Percentiles rank a stretch among this genome's conserved stretches.
Evolutionary conservation across 2,329 filamentous ascomycete species (phyloP).

Genomic region (Stemphylium vesicarium): DNA sequence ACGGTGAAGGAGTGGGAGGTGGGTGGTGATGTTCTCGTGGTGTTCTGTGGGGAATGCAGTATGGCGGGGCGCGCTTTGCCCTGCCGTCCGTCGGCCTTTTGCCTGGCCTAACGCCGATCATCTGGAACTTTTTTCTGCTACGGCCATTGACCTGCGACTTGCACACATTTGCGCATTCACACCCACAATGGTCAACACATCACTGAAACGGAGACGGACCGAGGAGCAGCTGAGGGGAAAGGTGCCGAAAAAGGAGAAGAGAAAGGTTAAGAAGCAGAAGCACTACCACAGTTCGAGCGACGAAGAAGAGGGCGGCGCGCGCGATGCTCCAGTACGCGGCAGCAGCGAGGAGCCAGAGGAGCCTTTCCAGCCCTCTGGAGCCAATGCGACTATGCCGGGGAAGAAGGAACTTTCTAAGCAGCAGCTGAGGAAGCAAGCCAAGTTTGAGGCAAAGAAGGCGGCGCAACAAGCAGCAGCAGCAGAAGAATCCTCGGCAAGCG

Average conservation of each 20-base stretch:
- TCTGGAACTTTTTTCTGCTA: slow-evolving; percentile 32
- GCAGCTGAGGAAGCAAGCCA: slow-evolving; percentile 26
- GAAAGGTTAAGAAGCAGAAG: slow-evolving; percentile 68
- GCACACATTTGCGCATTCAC: slow-evolving; percentile 10
- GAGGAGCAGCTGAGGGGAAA: slow-evolving; percentile 65
- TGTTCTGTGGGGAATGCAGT: slow-evolving; percentile 28
- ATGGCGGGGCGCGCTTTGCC: slow-evolving; percentile 35
- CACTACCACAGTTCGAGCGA: slow-evolving; percentile 70
- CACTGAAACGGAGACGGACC: slow-evolving; percentile 63
- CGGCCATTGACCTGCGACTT: slow-evolving; percentile 5
- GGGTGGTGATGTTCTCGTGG: slow-evolving; percentile 17
- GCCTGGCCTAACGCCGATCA: slow-evolving; percentile 28
- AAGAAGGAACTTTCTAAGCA: slow-evolving; percentile 16
- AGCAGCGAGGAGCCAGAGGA: slow-evolving; percentile 26
- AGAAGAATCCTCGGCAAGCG: slow-evolving; percentile 18
- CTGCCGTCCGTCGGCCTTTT: slow-evolving; percentile 37
- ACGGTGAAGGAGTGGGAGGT: slow-evolving; percentile 8
- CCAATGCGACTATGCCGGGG: slow-evolving; percentile 27
- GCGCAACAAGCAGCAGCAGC: slow-evolving; percentile 16
- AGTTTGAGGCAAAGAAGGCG: slow-evolving; percentile 25
- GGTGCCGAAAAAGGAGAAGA: slow-evolving; percentile 58
- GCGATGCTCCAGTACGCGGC: slow-evolving; percentile 36
- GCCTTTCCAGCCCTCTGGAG: slow-evolving; percentile 37
- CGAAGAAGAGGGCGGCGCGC: slow-evolving; percentile 54
- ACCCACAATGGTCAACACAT: slow-evolving; percentile 48